A percentile compares a stretch with the other conserved stretches of the same genome.
phyloP scores from a whole-genome alignment of 108 stramenopile species.

The Phaeodactylum tricornutum region DNA sequence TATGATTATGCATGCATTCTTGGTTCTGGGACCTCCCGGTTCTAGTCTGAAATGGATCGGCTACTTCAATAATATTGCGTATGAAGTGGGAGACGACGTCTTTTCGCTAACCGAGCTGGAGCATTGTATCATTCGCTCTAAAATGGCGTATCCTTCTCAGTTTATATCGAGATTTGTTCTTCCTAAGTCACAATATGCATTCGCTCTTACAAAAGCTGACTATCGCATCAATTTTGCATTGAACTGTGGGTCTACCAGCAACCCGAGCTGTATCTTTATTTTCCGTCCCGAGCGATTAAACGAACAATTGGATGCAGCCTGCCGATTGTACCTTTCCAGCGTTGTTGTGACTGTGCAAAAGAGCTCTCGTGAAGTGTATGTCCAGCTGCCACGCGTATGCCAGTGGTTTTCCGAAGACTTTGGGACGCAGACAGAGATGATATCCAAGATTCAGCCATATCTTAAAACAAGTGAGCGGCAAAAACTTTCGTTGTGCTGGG shows the following conservation, averaged over 20 bases:
- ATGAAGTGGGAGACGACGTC: slow-evolving; percentile 58
- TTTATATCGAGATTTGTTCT: slow-evolving; percentile 46
- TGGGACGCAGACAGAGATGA: slow-evolving; percentile 18
- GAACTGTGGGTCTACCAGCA: slow-evolving; percentile 53
- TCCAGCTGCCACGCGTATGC: slow-evolving; percentile 29
- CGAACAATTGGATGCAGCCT: slow-evolving; percentile 22
- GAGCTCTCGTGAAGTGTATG: slow-evolving; percentile 7
- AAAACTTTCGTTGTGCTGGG: slow-evolving; percentile 7
- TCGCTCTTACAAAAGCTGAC: slow-evolving; percentile 35
- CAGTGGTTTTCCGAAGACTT: slow-evolving; percentile 44
- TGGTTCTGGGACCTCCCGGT: slow-evolving; percentile 52
- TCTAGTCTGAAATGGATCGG: slow-evolving; percentile 39
- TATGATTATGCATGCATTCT: slow-evolving; percentile 59
- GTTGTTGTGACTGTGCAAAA: slow-evolving; percentile 9
- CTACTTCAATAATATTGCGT: slow-evolving; percentile 55
- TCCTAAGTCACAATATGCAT: slow-evolving; percentile 35
- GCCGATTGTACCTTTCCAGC: slow-evolving; percentile 9
- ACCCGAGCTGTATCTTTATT: slow-evolving; percentile 26
- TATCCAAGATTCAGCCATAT: slow-evolving; percentile 16
- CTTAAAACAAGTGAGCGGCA: slow-evolving; percentile 12
- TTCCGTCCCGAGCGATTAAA: slow-evolving; percentile 17
- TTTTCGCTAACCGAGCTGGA: slow-evolving; percentile 68
- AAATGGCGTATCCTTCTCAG: slow-evolving; percentile 48
- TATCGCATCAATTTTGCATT: slow-evolving; percentile 60
- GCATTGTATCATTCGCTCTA: slow-evolving; percentile 54